These are phyloP conservation scores for Aspergillus baeticus DNA, from an alignment of 495 filamentous ascomycete species.

Conservation along the genomic window DNA sequence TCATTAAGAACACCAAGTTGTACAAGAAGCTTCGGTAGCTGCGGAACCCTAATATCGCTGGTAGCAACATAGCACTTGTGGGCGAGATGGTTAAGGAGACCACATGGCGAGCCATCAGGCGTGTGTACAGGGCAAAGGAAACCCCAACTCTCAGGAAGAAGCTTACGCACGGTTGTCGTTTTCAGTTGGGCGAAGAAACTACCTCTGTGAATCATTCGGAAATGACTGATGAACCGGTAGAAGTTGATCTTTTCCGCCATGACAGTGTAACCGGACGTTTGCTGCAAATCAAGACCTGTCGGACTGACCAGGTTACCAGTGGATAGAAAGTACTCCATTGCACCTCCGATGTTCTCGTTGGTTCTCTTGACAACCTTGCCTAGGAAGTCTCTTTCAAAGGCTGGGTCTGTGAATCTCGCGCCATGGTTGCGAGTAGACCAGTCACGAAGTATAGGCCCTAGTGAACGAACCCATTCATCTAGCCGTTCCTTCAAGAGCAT, in stretches of 20 bases:
- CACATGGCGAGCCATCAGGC: constrained; percentile 92
- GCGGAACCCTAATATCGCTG: constrained; percentile 62
- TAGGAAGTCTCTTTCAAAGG: constrained; percentile 77
- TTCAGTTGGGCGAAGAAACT: constrained; percentile 98
- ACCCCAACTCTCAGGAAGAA: constrained; percentile 95
- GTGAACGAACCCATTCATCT: constrained; percentile 76
- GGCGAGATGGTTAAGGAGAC: constrained; percentile 89
- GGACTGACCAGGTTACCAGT: constrained; percentile 92
- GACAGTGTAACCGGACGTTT: constrained; percentile 90
- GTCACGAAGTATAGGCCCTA: constrained; percentile 61
- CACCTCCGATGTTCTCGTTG: constrained; percentile 83
- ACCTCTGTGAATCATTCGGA: constrained; percentile 98
- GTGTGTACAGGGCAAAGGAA: constrained; percentile 98
- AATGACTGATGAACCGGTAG: constrained; percentile 97
- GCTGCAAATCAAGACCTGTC: constrained; percentile 89
- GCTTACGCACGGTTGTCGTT: constrained; percentile 92
- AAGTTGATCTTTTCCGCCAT: constrained; percentile 99
- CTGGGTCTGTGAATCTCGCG: constrained; percentile 63
- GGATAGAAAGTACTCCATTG: constrained; percentile 91
- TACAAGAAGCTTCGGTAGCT: constrained; percentile 66
- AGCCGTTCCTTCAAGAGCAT: constrained; percentile 93
- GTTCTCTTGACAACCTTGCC: constrained; percentile 71
- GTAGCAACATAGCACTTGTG: constrained; percentile 94
- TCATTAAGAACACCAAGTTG: constrained; percentile 74
- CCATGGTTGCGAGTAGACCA: constrained; percentile 66